Evolutionary conservation across 2,329 filamentous ascomycete genomes (phyloP), one percentile per base, ranked within the genome.

Genomic region (Aspergillus costaricaensis): DNA sequence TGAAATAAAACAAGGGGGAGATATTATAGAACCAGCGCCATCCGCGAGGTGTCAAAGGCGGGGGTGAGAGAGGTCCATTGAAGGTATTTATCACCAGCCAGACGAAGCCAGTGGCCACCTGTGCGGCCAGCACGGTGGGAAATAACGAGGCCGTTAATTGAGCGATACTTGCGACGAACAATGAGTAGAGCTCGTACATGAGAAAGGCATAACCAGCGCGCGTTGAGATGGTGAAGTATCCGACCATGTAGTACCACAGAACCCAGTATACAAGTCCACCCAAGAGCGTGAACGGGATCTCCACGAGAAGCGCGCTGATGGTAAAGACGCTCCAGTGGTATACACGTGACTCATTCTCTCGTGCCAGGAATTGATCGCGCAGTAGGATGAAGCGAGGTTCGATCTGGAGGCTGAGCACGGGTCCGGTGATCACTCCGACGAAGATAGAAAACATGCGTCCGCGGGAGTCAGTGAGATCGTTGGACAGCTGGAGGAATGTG

Each of bases 161-260:
- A 2, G 83, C 91, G 2, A 95, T 79, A 0, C 90, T 91, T 1
- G 63, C 58, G 14, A 51, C 64, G 12, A 66, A 66, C 39, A 94
- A 87, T 8, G 88, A 86, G 77, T 96, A 95, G 49, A 95, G 74
- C 74, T 95, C 91, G 4, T 94, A 78, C 79, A 94, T 91, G 71
- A 95, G 81, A 82, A 94, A 95, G 72, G 92, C 90, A 76, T 92
- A 94, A 0, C 91, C 91, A 0, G 91, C 90, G 7, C 89, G 85
- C 1, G 80, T 82, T 0, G 86, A 76, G 0, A 81, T 82, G 2
- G 74, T 69, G 68, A 87, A 85, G 72, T 95, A 85, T 0, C 89
- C 90, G 0, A 91, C 89, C 72, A 92, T 88, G 76, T 87, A 95
- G 82, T 95, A 95, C 12, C 95, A 76, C 0, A 89, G 90, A 1